Evolutionary conservation across 306 rosid genomes (phyloP), one percentile per base, ranked within the genome.

Genomic region (Cicer bijugum): DNA sequence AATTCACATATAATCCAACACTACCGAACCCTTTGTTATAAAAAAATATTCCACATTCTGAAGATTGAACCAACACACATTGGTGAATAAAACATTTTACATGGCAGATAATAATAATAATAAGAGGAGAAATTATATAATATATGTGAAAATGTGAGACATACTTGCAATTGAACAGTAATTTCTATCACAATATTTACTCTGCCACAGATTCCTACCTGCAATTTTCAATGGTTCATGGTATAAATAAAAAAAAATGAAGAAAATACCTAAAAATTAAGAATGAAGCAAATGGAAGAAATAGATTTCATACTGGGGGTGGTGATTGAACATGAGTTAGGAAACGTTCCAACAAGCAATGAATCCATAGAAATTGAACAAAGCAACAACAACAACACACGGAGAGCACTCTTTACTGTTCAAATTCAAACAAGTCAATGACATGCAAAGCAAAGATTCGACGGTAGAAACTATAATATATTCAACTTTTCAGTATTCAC

Each of bases 151-250:
- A 3, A n/a, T 6, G 15, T 6, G 8, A 16, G 19, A 55, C 83
- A 50, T 67, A 79, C 86, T 71, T 64, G 84, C 44, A 71, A 65
- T 63, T 15, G 69, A 17, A 65, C 6, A 6, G 75, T 35, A 64
- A 61, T 44, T 75, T n/a, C 9, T 50, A 15, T 58, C 6, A 4
- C 17, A 51, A 46, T 10, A 39, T 61, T 53, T 71, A 69, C 76
- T 89, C 80, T 69, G 85, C 87, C 83, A 67, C 79, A 65, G 59
- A 78, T 38, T 81, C 58, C 72, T 67, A 77, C 85, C 95, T 83
- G 77, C 12, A 42, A 81, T 86, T 81, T 67, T 5, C 28, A 75
- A 48, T 48, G 33, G 61, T 38, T 51, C n/a, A 63, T 23, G 2
- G 3, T 23, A 23, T 23, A 23, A 28, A 20, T 46, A 2, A 0